Evolutionary conservation across 2,329 filamentous ascomycete species (phyloP).

Genomic region (Ceratocystis eucalypticola): DNA sequence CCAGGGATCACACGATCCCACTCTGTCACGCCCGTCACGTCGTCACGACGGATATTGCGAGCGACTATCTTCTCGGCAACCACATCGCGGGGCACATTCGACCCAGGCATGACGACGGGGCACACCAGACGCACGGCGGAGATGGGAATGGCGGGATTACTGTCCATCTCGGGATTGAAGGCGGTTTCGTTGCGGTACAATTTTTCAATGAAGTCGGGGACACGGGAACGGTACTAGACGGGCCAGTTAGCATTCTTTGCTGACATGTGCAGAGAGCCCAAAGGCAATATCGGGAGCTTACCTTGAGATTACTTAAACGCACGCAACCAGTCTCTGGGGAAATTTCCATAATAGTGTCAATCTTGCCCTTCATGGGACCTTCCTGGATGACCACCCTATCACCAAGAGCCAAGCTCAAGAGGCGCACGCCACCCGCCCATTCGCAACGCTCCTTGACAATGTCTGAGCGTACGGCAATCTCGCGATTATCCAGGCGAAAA

Average conservation of each 20-base stretch:
- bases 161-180: constrained; percentile 25
- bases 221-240: constrained; percentile 13
- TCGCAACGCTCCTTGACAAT: constrained; percentile 33
- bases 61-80: constrained; percentile 59
- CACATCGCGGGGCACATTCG: constrained; percentile 55
- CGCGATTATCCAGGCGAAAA: constrained; percentile 21
- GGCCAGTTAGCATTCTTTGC: background rate
- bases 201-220: constrained; percentile 18
- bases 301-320: constrained; percentile 47
- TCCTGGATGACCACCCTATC: constrained; percentile 75
- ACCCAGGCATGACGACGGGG: constrained; percentile 52
- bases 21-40: constrained; percentile 31
- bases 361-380: constrained; percentile 69
- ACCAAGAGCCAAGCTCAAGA: constrained; percentile 49
- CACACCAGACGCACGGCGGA: constrained; percentile 69
- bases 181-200: constrained; percentile 30
- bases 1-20: constrained; percentile 52
- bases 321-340: constrained; percentile 42
- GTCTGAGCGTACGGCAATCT: constrained; percentile 25
- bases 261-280: background rate
- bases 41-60: constrained; percentile 31
- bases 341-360: constrained; percentile 55
- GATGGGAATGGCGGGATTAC: constrained; percentile 49
- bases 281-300: constrained; percentile 31
- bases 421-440: constrained; percentile 43